Base-by-base conservation (phyloP, 2,329 filamentous ascomycete species). In the Paracorniculantispora psalliotae region DNA sequence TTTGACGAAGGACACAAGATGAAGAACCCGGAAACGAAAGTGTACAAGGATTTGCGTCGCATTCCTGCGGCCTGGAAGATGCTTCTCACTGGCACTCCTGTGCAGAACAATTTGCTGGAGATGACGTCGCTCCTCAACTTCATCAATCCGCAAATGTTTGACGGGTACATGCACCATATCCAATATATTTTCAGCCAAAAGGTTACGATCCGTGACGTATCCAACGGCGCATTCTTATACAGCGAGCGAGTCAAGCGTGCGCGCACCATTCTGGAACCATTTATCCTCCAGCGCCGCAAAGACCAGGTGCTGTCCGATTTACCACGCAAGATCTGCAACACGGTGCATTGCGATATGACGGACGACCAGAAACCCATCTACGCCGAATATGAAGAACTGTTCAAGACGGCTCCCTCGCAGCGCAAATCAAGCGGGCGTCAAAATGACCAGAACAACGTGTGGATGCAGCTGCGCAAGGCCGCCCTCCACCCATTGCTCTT, bases 1-100 rank as follows among this genome's bases (percentile, higher is more conserved):
- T 99, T 92, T 67, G 94, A 99, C 69, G 94, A 99, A 74, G 94
- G 93, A 0, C 94, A 99, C 73, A 87, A 91, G 68, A 78, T 99
- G 71, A 96, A 96, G 75, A 97, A 96, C 69, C 87, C 88, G 2
- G 86, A 87, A 49, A 96, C 92, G 0, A 85, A 90, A 56, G 81
- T 91, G 6, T 97, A 97, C 72, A 83, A 85, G 67, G 87, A 90
- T 61, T 79, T 97, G 55, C 86, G 90, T 67, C 82, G 84, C 37
- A 92, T 99, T 57, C 83, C 82, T 0, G 87, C 91, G 0, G 77
- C 84, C n/a, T 97, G 94, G 81, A 87, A 92, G 62, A 82, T 99
- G 53, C 80, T 99, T 4, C 82, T 99, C 10, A 77, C 75, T 13
- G 73, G 73, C 44, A 99, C 94, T 0, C 94, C 94, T 0, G 81